Conservation (phyloP, 2,329 filamentous ascomycete genomes). For the Helminthosporium solani region DNA sequence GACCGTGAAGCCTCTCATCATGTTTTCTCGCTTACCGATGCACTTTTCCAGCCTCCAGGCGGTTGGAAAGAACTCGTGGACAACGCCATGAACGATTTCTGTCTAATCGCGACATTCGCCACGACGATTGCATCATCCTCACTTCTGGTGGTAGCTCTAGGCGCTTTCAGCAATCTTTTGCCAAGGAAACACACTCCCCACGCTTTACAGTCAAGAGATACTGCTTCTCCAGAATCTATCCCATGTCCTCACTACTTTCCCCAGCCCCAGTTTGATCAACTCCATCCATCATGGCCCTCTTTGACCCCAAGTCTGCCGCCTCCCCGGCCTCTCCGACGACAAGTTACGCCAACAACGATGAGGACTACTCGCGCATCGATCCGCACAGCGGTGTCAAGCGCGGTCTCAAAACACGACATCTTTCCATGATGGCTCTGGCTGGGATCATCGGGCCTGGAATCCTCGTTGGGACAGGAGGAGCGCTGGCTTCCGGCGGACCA, state of each 20-base stretch:
- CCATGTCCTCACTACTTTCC: not conserved
- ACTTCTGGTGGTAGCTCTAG: not conserved
- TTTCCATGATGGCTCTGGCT: constrained; percentile 56
- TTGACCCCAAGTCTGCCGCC: constrained; percentile 4
- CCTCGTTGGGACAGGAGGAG: constrained; percentile 70
- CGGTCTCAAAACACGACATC: constrained; percentile 66
- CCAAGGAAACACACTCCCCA: not conserved
- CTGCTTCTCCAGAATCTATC: not conserved
- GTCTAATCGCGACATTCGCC: not conserved
- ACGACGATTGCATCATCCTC: not conserved
- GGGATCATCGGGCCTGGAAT: constrained; percentile 68
- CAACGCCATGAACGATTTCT: not conserved
- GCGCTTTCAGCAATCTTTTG: not conserved
- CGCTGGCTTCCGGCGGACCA: constrained; percentile 67
- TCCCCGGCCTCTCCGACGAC: constrained; percentile 1
- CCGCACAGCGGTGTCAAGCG: constrained; percentile 66
- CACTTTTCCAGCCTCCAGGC: not conserved
- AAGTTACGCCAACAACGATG: constrained; percentile 13
- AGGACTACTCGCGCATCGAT: constrained; percentile 48
- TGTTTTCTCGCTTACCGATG: not conserved
- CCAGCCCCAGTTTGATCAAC: not conserved
- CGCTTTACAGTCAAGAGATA: not conserved
- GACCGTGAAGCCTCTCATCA: not conserved
- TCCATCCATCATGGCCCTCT: constrained; percentile 4
- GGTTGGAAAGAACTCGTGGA: not conserved